Percentiles rank a stretch among this genome's conserved stretches.
Evolutionary conservation across 1,284 basidiomycete species (phyloP).

Genomic region (Cryptococcus sp.): DNA sequence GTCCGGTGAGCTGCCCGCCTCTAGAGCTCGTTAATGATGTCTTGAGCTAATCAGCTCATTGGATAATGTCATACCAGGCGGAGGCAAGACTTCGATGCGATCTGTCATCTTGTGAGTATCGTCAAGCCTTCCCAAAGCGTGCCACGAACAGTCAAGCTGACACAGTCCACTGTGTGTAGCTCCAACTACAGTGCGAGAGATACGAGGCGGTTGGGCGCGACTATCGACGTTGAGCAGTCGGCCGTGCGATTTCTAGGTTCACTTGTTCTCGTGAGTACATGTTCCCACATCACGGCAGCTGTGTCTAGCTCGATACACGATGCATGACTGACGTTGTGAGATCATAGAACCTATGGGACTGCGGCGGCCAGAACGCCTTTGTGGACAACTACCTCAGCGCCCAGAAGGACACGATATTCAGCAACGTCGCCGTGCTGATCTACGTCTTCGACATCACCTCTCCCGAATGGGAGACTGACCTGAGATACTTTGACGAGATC

Average conservation of each 20-base stretch:
- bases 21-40: neutral
- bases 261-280: conserved; percentile 43
- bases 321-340: too few relatives aligned
- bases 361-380: conserved; percentile 96
- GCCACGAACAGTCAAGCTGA: conserved; percentile 1
- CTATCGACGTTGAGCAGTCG: conserved; percentile 96
- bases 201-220: conserved; percentile 88
- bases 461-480: conserved; percentile 66
- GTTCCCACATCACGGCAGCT: neutral
- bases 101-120: conserved; percentile 90
- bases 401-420: conserved; percentile 89
- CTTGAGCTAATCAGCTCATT: neutral
- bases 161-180: conserved; percentile 54
- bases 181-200: conserved; percentile 92
- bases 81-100: conserved; percentile 89
- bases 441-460: conserved; percentile 94
- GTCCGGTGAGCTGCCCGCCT: conserved; percentile 59
- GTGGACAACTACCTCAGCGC: conserved; percentile 93
- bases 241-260: conserved; percentile 91
- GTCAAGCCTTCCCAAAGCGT: neutral
- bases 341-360: conserved; percentile 86
- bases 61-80: too few relatives aligned
- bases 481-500: conserved; percentile 85
- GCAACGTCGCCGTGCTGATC: conserved; percentile 93
- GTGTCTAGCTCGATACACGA: too few relatives aligned